phyloP scores from a whole-genome alignment of 2,329 filamentous ascomycete genomes.

The Botrytis porri region DNA sequence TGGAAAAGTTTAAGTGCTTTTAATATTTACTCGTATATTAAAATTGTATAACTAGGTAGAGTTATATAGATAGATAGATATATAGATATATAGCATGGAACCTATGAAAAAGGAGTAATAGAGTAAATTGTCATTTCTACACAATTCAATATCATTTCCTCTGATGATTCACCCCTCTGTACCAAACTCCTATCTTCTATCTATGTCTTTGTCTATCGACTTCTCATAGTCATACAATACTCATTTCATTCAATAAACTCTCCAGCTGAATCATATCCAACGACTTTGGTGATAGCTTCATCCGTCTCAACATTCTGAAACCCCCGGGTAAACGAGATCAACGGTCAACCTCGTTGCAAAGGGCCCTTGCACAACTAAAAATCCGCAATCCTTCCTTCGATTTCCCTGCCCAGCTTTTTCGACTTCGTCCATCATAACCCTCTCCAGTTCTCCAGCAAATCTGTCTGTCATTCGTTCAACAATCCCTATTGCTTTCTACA shows the following conservation, averaged over 20 bases:
- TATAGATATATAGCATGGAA: not conserved
- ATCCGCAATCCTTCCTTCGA: constrained; percentile 3
- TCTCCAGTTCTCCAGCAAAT: not conserved
- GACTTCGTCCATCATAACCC: not conserved
- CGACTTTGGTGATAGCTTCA: constrained; percentile 5
- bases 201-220: not conserved
- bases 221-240: not conserved
- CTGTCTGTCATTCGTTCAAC: constrained; percentile 16
- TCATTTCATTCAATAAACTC: not conserved
- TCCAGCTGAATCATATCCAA: not conserved
- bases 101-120: not conserved
- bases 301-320: not conserved
- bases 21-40: constrained; percentile 5
- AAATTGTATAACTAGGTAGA: not conserved
- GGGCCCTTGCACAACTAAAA: constrained; percentile 18
- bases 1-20: not conserved
- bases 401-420: constrained; percentile 5
- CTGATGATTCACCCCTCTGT: not conserved
- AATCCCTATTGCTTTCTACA: not conserved
- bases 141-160: not conserved
- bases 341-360: not conserved
- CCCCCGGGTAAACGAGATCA: constrained; percentile 8
- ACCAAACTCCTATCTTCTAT: not conserved
- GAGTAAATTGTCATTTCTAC: not conserved
- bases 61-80: too few relatives aligned